Evolutionary conservation across 1,284 basidiomycete genomes (phyloP).

Genomic region (Sphaerobolus stellatus): DNA sequence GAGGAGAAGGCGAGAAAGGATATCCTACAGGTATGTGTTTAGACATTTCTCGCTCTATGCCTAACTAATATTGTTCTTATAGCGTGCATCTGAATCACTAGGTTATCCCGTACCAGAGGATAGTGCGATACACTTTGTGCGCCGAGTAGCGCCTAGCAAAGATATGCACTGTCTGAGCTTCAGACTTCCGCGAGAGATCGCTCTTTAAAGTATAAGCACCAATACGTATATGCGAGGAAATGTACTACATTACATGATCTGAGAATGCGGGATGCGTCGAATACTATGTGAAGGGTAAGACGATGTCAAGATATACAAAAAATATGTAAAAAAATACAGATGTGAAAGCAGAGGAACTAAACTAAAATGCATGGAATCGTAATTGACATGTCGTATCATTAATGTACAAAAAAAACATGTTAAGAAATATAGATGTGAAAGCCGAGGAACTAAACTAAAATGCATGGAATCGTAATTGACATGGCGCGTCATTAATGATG

Average conservation of each 20-base stretch:
- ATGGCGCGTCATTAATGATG: not conserved
- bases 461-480: not conserved
- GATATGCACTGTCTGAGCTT: slow-evolving; percentile 99
- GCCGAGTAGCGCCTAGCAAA: slow-evolving; percentile 94
- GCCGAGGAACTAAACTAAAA: no score
- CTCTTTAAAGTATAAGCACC: slow-evolving; percentile 17
- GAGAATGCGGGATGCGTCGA: no score
- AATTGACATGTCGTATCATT: not conserved
- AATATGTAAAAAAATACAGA: no score
- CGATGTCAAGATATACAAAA: no score
- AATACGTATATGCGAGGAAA: not conserved
- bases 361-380: not conserved
- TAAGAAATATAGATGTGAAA: no score
- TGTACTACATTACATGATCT: no score
- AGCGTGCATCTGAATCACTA: slow-evolving; percentile 77
- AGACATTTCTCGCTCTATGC: slow-evolving; percentile 1
- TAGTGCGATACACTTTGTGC: slow-evolving; percentile 74
- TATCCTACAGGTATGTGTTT: slow-evolving; percentile 69
- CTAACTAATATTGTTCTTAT: slow-evolving; percentile 12
- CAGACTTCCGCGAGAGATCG: slow-evolving; percentile 67
- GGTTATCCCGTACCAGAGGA: slow-evolving; percentile 55
- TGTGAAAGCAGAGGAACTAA: no score
- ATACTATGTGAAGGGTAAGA: no score
- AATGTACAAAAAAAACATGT: no score
- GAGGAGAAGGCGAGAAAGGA: slow-evolving; percentile 73